phyloP scores from a whole-genome alignment of 2,329 filamentous ascomycete genomes.

The Periconia sp. region DNA sequence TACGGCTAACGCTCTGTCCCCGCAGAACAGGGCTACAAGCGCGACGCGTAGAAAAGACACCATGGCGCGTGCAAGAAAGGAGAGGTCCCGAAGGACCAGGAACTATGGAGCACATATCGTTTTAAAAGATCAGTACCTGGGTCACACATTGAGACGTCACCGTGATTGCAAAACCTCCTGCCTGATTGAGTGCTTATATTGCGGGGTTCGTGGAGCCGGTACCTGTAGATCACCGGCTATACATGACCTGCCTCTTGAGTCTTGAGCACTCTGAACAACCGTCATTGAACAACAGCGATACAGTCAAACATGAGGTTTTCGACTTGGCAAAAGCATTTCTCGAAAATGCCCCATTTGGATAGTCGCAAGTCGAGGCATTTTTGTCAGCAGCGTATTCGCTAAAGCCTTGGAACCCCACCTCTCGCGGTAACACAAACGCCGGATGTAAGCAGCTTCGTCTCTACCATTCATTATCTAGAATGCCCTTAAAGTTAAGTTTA shows the following conservation, averaged over 20 bases:
- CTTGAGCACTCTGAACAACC: neutral
- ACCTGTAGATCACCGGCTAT: conserved; percentile 8
- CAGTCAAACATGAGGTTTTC: neutral
- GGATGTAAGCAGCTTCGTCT: too few species aligned
- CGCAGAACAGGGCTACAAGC: too few species aligned
- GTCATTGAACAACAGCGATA: neutral
- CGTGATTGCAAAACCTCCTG: conserved; percentile 20
- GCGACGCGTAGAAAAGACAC: neutral
- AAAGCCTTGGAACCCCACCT: too few species aligned
- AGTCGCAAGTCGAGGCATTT: neutral
- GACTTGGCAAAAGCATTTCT: neutral
- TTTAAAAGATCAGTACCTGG: neutral
- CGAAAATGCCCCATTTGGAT: neutral
- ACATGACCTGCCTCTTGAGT: neutral
- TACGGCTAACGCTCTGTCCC: too few species aligned
- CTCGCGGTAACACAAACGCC: too few species aligned
- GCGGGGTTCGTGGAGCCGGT: conserved; percentile 32
- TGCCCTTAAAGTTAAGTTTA: too few species aligned
- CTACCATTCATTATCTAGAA: too few species aligned
- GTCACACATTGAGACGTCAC: conserved; percentile 22
- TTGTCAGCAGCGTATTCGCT: conserved; percentile 13
- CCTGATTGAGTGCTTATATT: conserved; percentile 26
- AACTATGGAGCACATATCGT: too few species aligned
- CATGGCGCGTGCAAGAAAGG: too few species aligned
- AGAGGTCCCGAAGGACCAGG: too few species aligned